A percentile compares a stretch with the other conserved stretches of the same genome.
Conservation (phyloP, 495 filamentous ascomycete genomes). For the Pseudevernia furfuracea region DNA sequence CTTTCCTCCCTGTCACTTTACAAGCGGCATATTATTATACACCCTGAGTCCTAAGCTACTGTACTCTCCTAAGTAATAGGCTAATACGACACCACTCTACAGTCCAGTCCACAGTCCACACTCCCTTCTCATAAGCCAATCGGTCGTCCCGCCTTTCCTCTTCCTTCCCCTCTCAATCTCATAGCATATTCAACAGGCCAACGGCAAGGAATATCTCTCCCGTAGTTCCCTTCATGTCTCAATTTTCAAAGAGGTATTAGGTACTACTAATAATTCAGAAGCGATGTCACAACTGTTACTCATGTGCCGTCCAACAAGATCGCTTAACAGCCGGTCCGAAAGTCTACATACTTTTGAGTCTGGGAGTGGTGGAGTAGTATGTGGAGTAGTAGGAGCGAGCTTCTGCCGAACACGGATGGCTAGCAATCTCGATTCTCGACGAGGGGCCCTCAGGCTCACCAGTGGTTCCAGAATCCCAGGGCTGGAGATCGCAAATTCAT, state of each 20-base stretch:
- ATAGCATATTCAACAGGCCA: not conserved
- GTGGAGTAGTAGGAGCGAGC: not conserved
- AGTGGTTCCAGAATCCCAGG: not conserved
- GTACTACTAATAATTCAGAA: not conserved
- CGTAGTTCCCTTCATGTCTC: not conserved
- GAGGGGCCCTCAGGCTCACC: no score
- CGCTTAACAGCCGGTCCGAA: not conserved
- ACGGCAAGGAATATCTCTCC: not conserved
- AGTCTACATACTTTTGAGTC: not conserved
- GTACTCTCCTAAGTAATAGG: not conserved
- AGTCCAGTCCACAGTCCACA: not conserved
- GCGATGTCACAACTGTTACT: not conserved
- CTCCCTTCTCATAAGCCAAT: not conserved
- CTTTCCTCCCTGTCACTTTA: slow-evolving; percentile 10
- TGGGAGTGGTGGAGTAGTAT: no score
- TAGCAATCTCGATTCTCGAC: not conserved
- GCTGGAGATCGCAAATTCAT: slow-evolving; percentile 7
- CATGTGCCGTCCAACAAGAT: not conserved
- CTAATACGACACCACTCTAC: not conserved
- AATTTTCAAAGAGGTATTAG: not conserved
- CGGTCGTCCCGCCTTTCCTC: not conserved
- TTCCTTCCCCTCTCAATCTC: slow-evolving; percentile 2
- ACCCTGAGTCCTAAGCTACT: not conserved
- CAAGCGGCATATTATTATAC: not conserved
- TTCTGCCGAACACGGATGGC: not conserved